Percentiles rank a stretch among this genome's conserved stretches.
phyloP scores from a whole-genome alignment of 108 stramenopile species.

The Cyclostephanos invisitatus region DNA sequence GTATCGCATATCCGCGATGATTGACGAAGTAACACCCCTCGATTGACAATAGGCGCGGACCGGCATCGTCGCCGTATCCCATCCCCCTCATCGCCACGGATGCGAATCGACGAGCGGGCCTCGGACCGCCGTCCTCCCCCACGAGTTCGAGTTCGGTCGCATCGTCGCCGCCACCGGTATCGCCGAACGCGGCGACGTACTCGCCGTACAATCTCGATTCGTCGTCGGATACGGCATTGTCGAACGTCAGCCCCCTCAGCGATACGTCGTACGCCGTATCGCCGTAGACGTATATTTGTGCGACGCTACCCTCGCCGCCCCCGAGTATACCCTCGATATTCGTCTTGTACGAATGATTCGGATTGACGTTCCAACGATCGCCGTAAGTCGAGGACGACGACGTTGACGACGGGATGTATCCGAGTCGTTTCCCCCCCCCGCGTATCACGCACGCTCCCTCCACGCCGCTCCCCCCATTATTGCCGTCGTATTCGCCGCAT shows the following conservation, averaged over 20 bases:
- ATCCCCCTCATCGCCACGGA: constrained; percentile 33
- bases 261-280: constrained; percentile 33
- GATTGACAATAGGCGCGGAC: constrained; percentile 35
- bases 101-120: constrained; percentile 30
- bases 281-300: constrained; percentile 38
- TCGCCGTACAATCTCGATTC: constrained; percentile 22
- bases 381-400: background rate
- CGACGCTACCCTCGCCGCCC: constrained; percentile 24
- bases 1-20: constrained; percentile 38
- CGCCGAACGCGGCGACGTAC: constrained; percentile 21
- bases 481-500: constrained; percentile 11
- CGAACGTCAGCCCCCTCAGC: constrained; percentile 33
- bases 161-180: background rate
- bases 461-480: background rate
- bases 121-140: background rate
- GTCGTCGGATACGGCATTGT: constrained; percentile 16
- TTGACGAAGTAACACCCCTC: constrained; percentile 28
- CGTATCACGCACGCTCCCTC: constrained; percentile 9
- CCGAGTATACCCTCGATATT: constrained; percentile 25
- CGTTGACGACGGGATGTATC: background rate
- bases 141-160: background rate
- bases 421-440: constrained; percentile 30
- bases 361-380: constrained; percentile 15
- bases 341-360: constrained; percentile 1
- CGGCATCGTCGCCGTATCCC: constrained; percentile 39